phyloP scores from a whole-genome alignment of 768 basidiomycete genomes.

The Trametes punicea region DNA sequence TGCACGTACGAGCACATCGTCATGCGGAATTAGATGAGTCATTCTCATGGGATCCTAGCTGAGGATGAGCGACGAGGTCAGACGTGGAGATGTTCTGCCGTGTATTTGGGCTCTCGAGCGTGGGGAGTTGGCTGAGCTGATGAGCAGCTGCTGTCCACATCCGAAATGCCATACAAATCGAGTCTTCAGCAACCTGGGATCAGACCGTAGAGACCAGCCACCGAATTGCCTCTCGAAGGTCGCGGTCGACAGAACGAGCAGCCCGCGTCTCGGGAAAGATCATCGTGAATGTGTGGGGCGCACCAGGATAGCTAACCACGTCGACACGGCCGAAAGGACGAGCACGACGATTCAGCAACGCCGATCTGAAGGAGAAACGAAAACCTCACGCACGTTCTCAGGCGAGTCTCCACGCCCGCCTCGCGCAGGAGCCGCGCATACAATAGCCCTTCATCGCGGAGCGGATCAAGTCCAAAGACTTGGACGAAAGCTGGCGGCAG shows the following conservation, averaged over 20 bases:
- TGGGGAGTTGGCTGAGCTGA: no score
- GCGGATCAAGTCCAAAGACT: slow-evolving; percentile 19
- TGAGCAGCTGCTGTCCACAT: neutral
- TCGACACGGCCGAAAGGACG: no score
- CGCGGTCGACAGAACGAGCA: neutral
- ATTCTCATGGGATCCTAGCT: no score
- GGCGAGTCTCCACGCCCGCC: slow-evolving; percentile 11
- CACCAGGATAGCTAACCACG: neutral
- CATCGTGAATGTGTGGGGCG: neutral
- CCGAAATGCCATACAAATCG: neutral
- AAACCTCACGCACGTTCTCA: slow-evolving; percentile 15
- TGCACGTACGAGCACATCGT: no score
- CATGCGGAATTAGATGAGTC: no score
- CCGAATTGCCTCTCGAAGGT: neutral
- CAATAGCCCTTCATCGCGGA: slow-evolving; percentile 21
- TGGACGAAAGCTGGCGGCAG: slow-evolving; percentile 19
- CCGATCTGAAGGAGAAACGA: no score
- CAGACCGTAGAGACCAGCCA: neutral
- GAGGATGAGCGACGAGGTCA: no score
- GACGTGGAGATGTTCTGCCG: no score
- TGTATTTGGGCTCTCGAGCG: no score
- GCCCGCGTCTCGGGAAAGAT: neutral
- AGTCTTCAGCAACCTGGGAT: neutral
- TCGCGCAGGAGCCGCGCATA: slow-evolving; percentile 19
- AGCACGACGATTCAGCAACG: neutral